Percentiles rank a stretch among this genome's conserved stretches.
These are phyloP conservation scores for Dothiorella sarmentorum DNA, from an alignment of 2,329 filamentous ascomycete species.

Conservation along the genomic window DNA sequence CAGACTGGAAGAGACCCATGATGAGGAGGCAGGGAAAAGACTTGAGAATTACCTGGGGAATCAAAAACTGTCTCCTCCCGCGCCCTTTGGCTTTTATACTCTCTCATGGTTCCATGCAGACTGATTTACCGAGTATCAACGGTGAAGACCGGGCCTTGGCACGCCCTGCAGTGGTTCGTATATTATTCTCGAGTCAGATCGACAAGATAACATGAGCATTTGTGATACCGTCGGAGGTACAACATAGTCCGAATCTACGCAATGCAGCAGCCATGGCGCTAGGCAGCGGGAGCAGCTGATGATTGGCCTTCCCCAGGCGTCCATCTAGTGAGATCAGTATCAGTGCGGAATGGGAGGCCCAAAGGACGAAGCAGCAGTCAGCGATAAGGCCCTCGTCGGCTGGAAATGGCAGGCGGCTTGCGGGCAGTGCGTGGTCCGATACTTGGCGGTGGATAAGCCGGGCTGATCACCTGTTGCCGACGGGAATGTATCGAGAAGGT, in stretches of 20 bases:
- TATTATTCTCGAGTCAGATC: neutral
- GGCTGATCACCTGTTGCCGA: constrained; percentile 2
- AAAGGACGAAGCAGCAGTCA: neutral
- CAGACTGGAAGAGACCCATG: constrained; percentile 8
- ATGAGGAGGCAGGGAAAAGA: neutral
- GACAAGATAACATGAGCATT: constrained; percentile 11
- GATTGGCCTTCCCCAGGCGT: neutral
- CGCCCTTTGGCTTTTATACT: neutral
- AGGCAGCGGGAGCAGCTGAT: neutral
- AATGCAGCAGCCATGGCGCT: neutral
- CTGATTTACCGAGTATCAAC: neutral
- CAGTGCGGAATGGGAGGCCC: neutral
- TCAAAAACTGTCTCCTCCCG: neutral
- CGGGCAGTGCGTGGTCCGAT: neutral
- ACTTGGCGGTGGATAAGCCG: constrained; percentile 10
- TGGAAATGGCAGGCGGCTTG: neutral
- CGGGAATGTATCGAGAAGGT: constrained; percentile 7
- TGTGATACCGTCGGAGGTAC: neutral
- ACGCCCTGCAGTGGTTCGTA: neutral
- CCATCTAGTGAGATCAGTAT: neutral
- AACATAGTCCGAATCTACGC: neutral
- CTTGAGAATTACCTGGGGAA: neutral
- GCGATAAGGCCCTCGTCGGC: neutral
- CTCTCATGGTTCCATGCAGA: neutral
- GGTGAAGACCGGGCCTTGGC: constrained; percentile 10